Conservation (phyloP, 495 filamentous ascomycete species). For the Neurospora sp. region DNA sequence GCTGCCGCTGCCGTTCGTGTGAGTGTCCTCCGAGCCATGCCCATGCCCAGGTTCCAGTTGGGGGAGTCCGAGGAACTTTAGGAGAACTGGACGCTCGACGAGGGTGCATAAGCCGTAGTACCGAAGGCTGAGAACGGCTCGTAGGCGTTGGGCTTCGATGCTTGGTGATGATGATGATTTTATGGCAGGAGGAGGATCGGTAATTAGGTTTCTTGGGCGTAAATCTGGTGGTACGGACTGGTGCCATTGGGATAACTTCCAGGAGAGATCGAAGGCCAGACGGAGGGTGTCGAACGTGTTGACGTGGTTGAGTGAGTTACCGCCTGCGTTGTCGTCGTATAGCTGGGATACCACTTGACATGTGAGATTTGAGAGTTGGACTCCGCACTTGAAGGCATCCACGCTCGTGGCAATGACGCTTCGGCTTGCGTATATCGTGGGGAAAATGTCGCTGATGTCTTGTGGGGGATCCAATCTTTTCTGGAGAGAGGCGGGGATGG, state of each 20-base stretch:
- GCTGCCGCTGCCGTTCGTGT: background rate
- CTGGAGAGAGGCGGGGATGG: background rate
- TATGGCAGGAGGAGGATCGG: background rate
- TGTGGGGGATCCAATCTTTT: background rate
- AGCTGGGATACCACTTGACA: background rate
- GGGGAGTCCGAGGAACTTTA: background rate
- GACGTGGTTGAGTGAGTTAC: background rate
- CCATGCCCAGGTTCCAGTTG: background rate
- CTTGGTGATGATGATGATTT: background rate
- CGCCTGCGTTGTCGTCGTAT: background rate
- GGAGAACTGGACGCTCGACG: background rate
- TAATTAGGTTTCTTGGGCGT: background rate
- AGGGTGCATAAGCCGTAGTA: background rate
- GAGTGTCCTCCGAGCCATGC: background rate
- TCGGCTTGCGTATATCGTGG: background rate
- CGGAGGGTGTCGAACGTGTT: background rate
- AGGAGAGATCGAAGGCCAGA: background rate
- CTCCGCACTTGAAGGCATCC: background rate
- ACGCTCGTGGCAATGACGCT: background rate
- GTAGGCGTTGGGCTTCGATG: background rate
- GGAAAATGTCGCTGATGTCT: background rate
- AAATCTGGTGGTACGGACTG: background rate
- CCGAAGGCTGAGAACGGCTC: background rate
- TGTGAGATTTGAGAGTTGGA: background rate
- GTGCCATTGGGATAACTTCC: background rate